A percentile compares a stretch with the other conserved stretches of the same genome.
phyloP scores from a whole-genome alignment of 148 eudicot genomes.

The Nyssa sinensis region DNA sequence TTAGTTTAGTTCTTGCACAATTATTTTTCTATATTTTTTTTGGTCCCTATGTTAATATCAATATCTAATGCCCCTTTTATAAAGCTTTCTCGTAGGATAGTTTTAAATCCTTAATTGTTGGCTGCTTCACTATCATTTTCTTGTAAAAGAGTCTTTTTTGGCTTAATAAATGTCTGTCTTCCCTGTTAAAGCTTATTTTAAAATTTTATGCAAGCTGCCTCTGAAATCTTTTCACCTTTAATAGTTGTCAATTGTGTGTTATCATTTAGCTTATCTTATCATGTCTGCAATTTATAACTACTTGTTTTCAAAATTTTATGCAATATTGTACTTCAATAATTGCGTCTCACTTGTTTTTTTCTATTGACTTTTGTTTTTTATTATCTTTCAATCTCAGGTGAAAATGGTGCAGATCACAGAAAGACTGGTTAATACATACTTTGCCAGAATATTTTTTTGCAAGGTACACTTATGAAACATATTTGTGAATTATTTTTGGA shows the following conservation, averaged over 20 bases:
- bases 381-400: slow-evolving; percentile 42
- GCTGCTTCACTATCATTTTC: background rate
- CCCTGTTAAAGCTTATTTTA: background rate
- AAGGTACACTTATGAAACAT: slow-evolving; percentile 34
- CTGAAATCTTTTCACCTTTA: background rate
- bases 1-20: too few species aligned
- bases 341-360: too few species aligned
- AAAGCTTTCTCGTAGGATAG: background rate
- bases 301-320: background rate
- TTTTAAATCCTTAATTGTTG: background rate
- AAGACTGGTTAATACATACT: slow-evolving; percentile 56
- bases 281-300: background rate
- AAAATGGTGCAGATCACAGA: slow-evolving; percentile 70
- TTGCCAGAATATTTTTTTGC: slow-evolving; percentile 55
- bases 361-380: too few species aligned
- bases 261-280: background rate
- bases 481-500: background rate
- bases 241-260: background rate
- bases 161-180: background rate
- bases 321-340: background rate
- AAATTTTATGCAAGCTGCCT: background rate
- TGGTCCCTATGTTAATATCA: background rate
- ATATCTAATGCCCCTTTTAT: background rate
- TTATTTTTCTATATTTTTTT: too few species aligned
- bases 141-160: background rate